These are phyloP conservation scores for Gossypium anomalum DNA, from an alignment of 345 rosid species.

Conservation along the genomic window DNA sequence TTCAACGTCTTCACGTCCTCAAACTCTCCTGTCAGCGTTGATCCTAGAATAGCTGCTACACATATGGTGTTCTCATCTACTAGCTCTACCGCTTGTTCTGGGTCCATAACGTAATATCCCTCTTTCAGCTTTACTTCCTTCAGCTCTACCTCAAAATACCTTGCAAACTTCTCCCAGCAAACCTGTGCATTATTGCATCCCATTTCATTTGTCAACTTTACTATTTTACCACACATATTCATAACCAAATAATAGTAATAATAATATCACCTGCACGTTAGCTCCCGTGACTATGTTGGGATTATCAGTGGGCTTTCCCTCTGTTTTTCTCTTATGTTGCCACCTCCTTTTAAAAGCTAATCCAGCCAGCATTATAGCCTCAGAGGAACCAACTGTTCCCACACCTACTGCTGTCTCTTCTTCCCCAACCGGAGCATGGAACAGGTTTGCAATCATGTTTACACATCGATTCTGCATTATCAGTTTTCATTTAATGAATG, in stretches of 20 bases:
- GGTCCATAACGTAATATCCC: slow-evolving; percentile 66
- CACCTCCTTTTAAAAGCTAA: slow-evolving; percentile 70
- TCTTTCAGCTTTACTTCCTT: slow-evolving; percentile 73
- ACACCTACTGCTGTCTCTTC: slow-evolving; percentile 61
- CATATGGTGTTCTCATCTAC: slow-evolving; percentile 84
- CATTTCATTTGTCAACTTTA: not conserved
- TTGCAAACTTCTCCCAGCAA: slow-evolving; percentile 83
- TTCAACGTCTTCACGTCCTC: slow-evolving; percentile 68
- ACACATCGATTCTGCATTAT: slow-evolving; percentile 65
- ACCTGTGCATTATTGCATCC: slow-evolving; percentile 30
- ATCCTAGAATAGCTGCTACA: slow-evolving; percentile 79
- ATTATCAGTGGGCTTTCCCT: slow-evolving; percentile 50
- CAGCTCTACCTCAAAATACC: slow-evolving; percentile 79
- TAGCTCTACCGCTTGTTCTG: slow-evolving; percentile 59
- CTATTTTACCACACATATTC: not conserved
- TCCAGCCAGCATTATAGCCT: slow-evolving; percentile 84
- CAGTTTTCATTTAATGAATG: not conserved
- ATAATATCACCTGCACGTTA: slow-evolving; percentile 54
- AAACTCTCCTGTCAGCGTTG: slow-evolving; percentile 71
- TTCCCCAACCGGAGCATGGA: slow-evolving; percentile 62
- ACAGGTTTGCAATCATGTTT: slow-evolving; percentile 71
- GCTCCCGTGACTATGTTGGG: slow-evolving; percentile 84
- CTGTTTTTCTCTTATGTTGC: slow-evolving; percentile 55
- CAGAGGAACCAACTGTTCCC: slow-evolving; percentile 74
- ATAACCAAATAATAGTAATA: not conserved